These are phyloP conservation scores for Pelomyxa schiedti DNA, from an alignment of 78 protist genomes.

Conservation along the genomic window DNA sequence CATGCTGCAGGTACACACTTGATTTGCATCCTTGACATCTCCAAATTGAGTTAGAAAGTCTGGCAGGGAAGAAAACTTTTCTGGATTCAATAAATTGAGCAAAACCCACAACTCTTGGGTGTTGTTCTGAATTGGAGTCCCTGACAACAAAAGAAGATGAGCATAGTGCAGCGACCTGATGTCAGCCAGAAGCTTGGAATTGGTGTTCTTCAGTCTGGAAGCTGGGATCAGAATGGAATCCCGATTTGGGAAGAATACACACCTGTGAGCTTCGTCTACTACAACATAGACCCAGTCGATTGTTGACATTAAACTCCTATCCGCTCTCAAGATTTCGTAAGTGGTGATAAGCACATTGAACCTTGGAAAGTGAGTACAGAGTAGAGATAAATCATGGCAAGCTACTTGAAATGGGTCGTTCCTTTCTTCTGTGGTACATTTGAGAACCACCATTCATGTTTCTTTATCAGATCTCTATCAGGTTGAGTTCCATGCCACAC, in stretches of 20 bases:
- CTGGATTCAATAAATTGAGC: slow-evolving; percentile 63
- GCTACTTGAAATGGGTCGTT: no score
- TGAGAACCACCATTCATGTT: no score
- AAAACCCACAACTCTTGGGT: slow-evolving; percentile 58
- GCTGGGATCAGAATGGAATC: no score
- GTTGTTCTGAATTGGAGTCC: slow-evolving; percentile 78
- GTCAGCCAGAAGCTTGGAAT: slow-evolving; percentile 31
- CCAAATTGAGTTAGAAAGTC: slow-evolving; percentile 48
- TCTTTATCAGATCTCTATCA: not conserved
- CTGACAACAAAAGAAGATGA: slow-evolving; percentile 68
- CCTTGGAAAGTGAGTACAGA: no score
- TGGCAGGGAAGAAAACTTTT: slow-evolving; percentile 14
- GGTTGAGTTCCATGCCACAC: slow-evolving; percentile 4
- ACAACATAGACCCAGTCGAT: slow-evolving; percentile 57
- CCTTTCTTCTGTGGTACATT: no score
- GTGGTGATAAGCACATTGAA: slow-evolving; percentile 61
- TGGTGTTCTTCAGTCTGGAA: slow-evolving; percentile 55
- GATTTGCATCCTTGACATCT: slow-evolving; percentile 31
- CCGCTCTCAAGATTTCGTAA: slow-evolving; percentile 44
- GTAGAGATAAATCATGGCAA: no score
- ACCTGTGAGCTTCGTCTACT: slow-evolving; percentile 89
- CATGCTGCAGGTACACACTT: slow-evolving; percentile 65
- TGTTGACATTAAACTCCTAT: slow-evolving; percentile 15
- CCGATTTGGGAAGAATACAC: no score
- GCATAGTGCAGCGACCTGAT: slow-evolving; percentile 26